Evolutionary conservation across 2,329 filamentous ascomycete species (phyloP), one percentile per base, ranked within the genome.

Genomic region (Magnaporthales sp.): DNA sequence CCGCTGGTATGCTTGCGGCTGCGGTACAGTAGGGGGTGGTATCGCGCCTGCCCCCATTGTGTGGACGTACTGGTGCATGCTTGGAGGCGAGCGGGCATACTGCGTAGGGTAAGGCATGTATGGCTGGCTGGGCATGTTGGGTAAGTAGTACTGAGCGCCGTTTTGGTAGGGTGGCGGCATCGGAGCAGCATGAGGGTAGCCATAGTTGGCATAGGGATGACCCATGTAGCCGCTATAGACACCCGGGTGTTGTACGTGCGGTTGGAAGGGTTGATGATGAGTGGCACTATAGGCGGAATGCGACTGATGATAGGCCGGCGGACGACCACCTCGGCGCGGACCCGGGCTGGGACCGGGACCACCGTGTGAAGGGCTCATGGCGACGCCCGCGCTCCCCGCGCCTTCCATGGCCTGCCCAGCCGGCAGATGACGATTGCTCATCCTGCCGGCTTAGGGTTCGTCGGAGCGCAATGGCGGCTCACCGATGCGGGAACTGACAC

Each of bases 391-490:
- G 69, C 72, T 70, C 73, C 73, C 67, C 71, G 73, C 65, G 75
- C 80, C 80, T 74, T 80, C 83, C 80, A 86, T 83, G 77, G 83
- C 83, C 80, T 88, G 87, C 84, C 89, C 89, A 86, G 87, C 87
- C 86, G 88, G 87, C 87, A 90, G 87, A 89, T 89, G 87, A 84
- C 83, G 84, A 80, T 82, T 82, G 81, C 88, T 90, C 89, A 92
- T 92, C 88, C 84, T 91, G 86, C 86, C 87, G 86, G 85, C 85
- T 80, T 86, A 83, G 84, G 85, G 77, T 72, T 74, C 68, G 69
- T 69, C 68, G 68, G 68, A 68, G 69, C 70, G 72, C 71, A 72
- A 73, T 72, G 72, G 72, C 72, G 71, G 71, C 74, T 74, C 74
- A 73, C 75, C 70, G 69, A 68, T 66, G 70, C 71, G 72, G 74